These are phyloP conservation scores for Blastocystis hominis DNA, from an alignment of 352 stramenopile species.

Conservation along the genomic window DNA sequence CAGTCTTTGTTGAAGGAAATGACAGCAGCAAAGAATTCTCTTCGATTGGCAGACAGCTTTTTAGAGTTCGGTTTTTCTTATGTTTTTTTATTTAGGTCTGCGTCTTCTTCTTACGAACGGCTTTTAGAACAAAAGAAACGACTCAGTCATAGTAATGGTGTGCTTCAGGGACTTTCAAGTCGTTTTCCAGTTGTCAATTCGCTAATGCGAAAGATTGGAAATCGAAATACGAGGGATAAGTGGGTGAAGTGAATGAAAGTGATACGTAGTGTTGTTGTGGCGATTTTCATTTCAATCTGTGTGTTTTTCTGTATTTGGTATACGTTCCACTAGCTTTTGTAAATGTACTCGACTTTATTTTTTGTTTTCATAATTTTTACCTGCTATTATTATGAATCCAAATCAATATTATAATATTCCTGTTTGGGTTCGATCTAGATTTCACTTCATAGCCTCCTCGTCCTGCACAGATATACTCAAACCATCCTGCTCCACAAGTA, in stretches of 20 bases:
- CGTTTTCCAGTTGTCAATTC: slow-evolving; percentile 19
- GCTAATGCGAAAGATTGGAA: not conserved
- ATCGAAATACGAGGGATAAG: not conserved
- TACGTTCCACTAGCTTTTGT: slow-evolving; percentile 10
- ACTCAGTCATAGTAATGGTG: not conserved
- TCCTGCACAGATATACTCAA: not conserved
- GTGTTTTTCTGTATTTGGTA: slow-evolving; percentile 57
- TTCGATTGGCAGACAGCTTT: slow-evolving; percentile 42
- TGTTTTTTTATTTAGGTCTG: not conserved
- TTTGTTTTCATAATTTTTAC: too few relatives aligned
- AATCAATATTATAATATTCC: not conserved
- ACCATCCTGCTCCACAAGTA: not conserved
- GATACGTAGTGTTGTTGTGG: slow-evolving; percentile 31
- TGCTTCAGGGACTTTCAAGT: not conserved
- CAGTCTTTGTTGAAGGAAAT: slow-evolving; percentile 48
- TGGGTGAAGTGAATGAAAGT: not conserved
- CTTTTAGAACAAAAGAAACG: not conserved
- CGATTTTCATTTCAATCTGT: slow-evolving; percentile 34
- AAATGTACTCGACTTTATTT: not conserved
- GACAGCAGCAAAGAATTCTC: slow-evolving; percentile 20
- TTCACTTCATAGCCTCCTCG: not conserved
- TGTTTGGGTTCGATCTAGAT: not conserved
- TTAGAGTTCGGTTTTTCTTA: not conserved
- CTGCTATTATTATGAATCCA: too few relatives aligned
- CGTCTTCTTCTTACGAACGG: not conserved